Conservation (phyloP, 169 alveolate species). For the Plasmodium billcollinsi region DNA sequence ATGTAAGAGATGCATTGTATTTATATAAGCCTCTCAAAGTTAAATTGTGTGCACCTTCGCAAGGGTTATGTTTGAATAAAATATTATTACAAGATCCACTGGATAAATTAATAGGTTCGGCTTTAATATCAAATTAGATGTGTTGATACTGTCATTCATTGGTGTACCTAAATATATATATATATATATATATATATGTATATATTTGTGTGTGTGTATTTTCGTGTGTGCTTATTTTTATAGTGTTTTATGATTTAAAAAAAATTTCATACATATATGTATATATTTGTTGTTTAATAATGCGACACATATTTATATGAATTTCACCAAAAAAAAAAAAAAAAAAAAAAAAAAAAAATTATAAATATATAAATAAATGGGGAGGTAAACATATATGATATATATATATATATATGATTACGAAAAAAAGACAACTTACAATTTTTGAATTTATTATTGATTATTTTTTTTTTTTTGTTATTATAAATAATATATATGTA, state of each 20-base stretch:
- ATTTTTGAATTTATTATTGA: too few species aligned
- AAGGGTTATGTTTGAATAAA: constrained; percentile 56
- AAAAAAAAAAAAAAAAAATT: too few species aligned
- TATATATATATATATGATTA: too few species aligned
- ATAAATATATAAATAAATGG: too few species aligned
- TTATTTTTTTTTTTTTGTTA: too few species aligned
- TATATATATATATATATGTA: not conserved
- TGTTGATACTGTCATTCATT: too few species aligned
- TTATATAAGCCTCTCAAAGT: constrained; percentile 51
- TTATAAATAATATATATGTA: too few species aligned
- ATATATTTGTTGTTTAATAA: not conserved
- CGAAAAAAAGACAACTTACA: too few species aligned
- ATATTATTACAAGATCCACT: constrained; percentile 13
- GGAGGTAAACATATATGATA: too few species aligned
- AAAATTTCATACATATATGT: not conserved
- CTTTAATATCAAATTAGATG: constrained; percentile 13
- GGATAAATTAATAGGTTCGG: not conserved
- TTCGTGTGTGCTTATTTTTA: not conserved
- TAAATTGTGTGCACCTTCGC: constrained; percentile 70
- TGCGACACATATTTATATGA: too few species aligned
- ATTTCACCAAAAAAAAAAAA: too few species aligned
- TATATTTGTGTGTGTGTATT: not conserved
- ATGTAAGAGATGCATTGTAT: constrained; percentile 47
- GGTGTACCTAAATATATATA: not conserved
- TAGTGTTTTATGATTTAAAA: not conserved